phyloP scores from a whole-genome alignment of 345 rosid species.

The Luvunga scandens region DNA sequence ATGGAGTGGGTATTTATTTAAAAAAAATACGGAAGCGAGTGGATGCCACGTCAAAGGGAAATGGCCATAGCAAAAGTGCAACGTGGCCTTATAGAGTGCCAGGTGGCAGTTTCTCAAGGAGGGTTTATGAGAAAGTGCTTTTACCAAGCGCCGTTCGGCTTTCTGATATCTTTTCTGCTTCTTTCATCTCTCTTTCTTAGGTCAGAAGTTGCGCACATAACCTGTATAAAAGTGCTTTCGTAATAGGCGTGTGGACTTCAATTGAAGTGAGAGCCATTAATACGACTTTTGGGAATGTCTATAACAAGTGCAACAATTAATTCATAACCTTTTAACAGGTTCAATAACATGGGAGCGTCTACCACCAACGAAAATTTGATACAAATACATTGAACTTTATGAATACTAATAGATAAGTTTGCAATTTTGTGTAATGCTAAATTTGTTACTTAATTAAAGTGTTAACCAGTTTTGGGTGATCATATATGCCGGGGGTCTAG shows the following conservation, averaged over 20 bases:
- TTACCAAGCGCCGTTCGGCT: conserved; percentile 20
- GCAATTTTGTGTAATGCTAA: background rate
- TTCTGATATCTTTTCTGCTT: background rate
- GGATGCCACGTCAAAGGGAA: conserved; percentile 54
- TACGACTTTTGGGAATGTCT: background rate
- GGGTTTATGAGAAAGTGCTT: conserved; percentile 13
- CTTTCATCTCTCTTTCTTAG: background rate
- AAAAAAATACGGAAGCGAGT: conserved; percentile 24
- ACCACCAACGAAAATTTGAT: background rate
- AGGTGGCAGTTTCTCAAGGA: conserved; percentile 35
- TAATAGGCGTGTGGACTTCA: background rate
- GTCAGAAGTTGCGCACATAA: background rate
- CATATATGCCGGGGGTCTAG: no score
- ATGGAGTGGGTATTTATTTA: conserved; percentile 39
- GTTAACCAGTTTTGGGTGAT: no score
- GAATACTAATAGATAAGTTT: background rate
- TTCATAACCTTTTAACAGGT: no score
- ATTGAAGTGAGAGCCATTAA: background rate
- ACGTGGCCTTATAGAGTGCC: conserved; percentile 48
- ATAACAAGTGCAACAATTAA: no score
- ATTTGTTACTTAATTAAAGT: background rate
- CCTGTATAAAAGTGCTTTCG: background rate
- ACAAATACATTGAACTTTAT: background rate
- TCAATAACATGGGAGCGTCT: background rate
- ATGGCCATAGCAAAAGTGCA: conserved; percentile 24